Evolutionary conservation across 2,329 filamentous ascomycete genomes (phyloP), one percentile per base, ranked within the genome.

Genomic region (Alternaria sp.): DNA sequence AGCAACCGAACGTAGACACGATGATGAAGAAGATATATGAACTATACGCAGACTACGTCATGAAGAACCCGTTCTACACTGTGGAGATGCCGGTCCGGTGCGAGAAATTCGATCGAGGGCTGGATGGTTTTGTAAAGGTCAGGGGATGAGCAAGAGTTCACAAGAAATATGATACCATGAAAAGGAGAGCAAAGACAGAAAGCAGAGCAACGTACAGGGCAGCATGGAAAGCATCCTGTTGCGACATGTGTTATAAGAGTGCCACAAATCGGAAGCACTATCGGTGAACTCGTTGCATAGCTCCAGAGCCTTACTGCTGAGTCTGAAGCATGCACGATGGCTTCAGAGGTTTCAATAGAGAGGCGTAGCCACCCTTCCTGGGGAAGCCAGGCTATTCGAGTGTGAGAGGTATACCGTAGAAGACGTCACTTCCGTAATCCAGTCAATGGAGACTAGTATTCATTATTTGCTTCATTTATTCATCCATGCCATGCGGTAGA

Each of bases 31-130:
- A 89, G 78, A 90, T 97, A 72, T 98, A 99, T 79, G 95, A 98
- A 78, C 82, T 98, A 54, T 99, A 98, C 82, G 87, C 92, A 52
- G 95, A 99, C 80, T 98, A 92, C 78, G 95, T 99, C 70, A 98
- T 97, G 93, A 99, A 98, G 85, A 99, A 99, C 79, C 95, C 95
- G 1, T 99, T 99, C 77, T 98, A 98, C 81, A 94, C 95, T 75
- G 85, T 97, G 59, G 95, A 99, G 82, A 99, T 98, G 94, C 95
- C 95, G 7, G 89, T 99, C 55, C 86, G 95, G 63, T 97, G 95
- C 81, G 95, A 98, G 76, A 91, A 93, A 71, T 99, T 97, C 82
- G 95, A 99, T 79, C 86, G 94, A 71, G 92, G 92, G 79, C 79
- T 97, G 66, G 86, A 87, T 67, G 92, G 89, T 38, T 97, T 94